Conservation (phyloP, 75 land plant genomes). For the Sequoia sempervirens region DNA sequence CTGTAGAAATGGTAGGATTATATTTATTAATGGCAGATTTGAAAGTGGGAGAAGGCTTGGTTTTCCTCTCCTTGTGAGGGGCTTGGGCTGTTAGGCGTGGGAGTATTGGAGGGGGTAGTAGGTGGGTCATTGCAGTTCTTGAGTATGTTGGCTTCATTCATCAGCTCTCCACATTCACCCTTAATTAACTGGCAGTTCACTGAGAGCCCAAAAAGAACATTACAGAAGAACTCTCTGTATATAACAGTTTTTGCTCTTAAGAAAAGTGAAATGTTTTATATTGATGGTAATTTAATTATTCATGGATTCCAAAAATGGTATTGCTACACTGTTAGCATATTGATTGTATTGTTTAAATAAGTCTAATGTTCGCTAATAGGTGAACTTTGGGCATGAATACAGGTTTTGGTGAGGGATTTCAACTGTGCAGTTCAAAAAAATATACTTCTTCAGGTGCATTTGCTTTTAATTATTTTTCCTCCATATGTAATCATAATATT, state of each 20-base stretch:
- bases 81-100: too few relatives aligned
- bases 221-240: too few relatives aligned
- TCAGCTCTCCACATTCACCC: too few relatives aligned
- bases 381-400: conserved; percentile 7
- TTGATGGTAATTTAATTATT: background rate
- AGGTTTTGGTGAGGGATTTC: conserved; percentile 76
- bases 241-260: too few relatives aligned
- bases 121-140: too few relatives aligned
- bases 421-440: conserved; percentile 85
- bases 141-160: too few relatives aligned
- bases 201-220: too few relatives aligned
- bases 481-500: background rate
- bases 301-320: background rate
- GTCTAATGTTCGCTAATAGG: background rate
- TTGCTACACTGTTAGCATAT: background rate
- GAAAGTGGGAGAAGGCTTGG: background rate
- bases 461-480: conserved; percentile 5
- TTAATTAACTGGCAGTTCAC: too few relatives aligned
- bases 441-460: conserved; percentile 70
- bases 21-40: background rate
- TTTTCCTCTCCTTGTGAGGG: background rate
- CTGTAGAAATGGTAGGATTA: background rate
- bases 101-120: too few relatives aligned
- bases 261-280: too few relatives aligned
- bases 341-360: background rate